Percentiles rank a stretch among this genome's conserved stretches.
phyloP scores from a whole-genome alignment of 108 stramenopile species.

The Epipyxis sp. region DNA sequence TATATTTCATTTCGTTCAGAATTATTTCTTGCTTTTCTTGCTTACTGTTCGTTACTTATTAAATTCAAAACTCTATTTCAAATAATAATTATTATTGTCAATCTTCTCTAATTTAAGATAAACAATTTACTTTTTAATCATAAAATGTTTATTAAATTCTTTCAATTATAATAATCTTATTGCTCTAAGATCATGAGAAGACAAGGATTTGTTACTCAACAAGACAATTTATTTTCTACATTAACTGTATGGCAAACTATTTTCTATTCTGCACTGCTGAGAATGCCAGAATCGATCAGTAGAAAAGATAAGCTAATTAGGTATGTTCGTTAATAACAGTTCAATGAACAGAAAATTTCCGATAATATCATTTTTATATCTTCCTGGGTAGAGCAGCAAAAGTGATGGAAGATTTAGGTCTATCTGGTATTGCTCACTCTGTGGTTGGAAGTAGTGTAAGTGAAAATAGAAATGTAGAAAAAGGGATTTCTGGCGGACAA shows the following conservation, averaged over 20 bases:
- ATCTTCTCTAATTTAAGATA: too few relatives aligned
- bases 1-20: too few relatives aligned
- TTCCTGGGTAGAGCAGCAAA: not conserved
- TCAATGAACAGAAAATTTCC: too few relatives aligned
- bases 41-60: too few relatives aligned
- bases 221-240: not conserved
- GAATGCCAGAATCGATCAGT: not conserved
- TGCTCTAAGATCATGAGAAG: not conserved
- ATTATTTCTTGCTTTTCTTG: too few relatives aligned
- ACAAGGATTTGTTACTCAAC: not conserved
- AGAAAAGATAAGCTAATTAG: not conserved
- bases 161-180: too few relatives aligned
- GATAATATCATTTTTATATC: too few relatives aligned
- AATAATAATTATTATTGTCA: too few relatives aligned
- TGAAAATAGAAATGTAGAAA: not conserved
- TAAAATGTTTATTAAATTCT: too few relatives aligned
- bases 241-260: not conserved
- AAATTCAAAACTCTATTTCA: too few relatives aligned
- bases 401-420: not conserved
- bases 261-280: not conserved
- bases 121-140: too few relatives aligned
- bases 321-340: too few relatives aligned
- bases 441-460: not conserved
- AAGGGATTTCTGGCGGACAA: slow-evolving; percentile 39
- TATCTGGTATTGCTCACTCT: not conserved